phyloP scores from a whole-genome alignment of 2,329 filamentous ascomycete species.

The Alternaria dauci region DNA sequence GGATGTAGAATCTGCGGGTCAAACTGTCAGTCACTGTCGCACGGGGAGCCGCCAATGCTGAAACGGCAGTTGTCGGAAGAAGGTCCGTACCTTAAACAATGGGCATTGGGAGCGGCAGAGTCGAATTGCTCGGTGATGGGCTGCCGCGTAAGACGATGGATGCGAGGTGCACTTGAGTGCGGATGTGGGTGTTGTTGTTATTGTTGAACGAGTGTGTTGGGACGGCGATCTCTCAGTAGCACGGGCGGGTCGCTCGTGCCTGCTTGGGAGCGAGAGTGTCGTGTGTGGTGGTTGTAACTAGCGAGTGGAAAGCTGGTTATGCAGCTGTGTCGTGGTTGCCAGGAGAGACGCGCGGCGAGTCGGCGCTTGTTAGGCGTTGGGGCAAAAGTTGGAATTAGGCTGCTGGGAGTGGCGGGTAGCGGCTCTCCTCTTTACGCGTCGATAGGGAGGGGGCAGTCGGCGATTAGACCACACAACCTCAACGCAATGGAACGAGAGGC shows the following conservation, averaged over 20 bases:
- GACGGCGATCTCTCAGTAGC: constrained; percentile 10
- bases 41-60: constrained; percentile 27
- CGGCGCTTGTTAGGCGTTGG: constrained; percentile 32
- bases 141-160: constrained; percentile 22
- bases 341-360: constrained; percentile 46
- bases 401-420: constrained; percentile 15
- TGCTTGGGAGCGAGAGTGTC: constrained; percentile 21
- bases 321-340: constrained; percentile 41
- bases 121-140: constrained; percentile 30
- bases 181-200: constrained; percentile 17
- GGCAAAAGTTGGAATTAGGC: constrained; percentile 16
- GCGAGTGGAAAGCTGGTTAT: constrained; percentile 40
- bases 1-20: constrained; percentile 43
- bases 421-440: constrained; percentile 29
- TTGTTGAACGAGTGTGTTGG: constrained; percentile 39
- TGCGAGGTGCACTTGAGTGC: constrained; percentile 21
- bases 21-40: constrained; percentile 40
- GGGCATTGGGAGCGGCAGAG: constrained; percentile 48
- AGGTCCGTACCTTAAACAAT: constrained; percentile 52
- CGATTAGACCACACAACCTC: constrained; percentile 23
- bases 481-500: constrained; percentile 44
- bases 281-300: constrained; percentile 30
- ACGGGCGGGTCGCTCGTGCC: constrained; percentile 29
- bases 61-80: constrained; percentile 41
- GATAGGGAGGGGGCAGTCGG: constrained; percentile 14